These are phyloP conservation scores for Ceratocystiopsis brevicomis DNA, from an alignment of 2,329 filamentous ascomycete genomes.

Conservation along the genomic window DNA sequence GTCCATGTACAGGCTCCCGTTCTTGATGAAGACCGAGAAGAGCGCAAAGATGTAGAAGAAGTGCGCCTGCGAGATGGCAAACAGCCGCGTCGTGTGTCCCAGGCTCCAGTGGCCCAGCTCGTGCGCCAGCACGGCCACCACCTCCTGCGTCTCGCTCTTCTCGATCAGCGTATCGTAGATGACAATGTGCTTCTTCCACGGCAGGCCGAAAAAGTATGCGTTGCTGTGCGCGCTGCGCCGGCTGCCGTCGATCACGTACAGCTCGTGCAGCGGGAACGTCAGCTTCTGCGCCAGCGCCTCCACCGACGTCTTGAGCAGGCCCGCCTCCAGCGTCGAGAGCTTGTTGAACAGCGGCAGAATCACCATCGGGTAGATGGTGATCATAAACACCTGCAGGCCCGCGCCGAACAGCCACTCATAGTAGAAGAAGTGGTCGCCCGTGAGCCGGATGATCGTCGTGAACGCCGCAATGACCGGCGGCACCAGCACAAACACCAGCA, in stretches of 20 bases:
- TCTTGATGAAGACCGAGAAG: constrained; percentile 95
- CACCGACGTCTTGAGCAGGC: constrained; percentile 70
- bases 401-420: constrained; percentile 92
- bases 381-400: constrained; percentile 78
- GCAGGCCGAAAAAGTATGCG: constrained; percentile 85
- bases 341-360: constrained; percentile 98
- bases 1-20: constrained; percentile 70
- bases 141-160: constrained; percentile 80
- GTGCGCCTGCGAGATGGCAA: constrained; percentile 77
- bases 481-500: constrained; percentile 60
- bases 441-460: constrained; percentile 83
- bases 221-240: constrained; percentile 80
- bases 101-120: constrained; percentile 96
- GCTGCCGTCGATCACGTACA: constrained; percentile 88
- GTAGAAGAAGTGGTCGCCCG: constrained; percentile 89
- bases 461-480: constrained; percentile 83
- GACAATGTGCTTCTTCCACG: constrained; percentile 99
- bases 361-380: constrained; percentile 86
- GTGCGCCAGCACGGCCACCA: constrained; percentile 85
- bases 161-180: constrained; percentile 96
- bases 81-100: constrained; percentile 81
- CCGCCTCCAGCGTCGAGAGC: constrained; percentile 75
- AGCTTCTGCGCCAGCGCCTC: constrained; percentile 68
- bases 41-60: constrained; percentile 93
- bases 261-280: constrained; percentile 77